phyloP scores from a whole-genome alignment of 495 filamentous ascomycete species.

The Pseudomonodictys pantanalensis region DNA sequence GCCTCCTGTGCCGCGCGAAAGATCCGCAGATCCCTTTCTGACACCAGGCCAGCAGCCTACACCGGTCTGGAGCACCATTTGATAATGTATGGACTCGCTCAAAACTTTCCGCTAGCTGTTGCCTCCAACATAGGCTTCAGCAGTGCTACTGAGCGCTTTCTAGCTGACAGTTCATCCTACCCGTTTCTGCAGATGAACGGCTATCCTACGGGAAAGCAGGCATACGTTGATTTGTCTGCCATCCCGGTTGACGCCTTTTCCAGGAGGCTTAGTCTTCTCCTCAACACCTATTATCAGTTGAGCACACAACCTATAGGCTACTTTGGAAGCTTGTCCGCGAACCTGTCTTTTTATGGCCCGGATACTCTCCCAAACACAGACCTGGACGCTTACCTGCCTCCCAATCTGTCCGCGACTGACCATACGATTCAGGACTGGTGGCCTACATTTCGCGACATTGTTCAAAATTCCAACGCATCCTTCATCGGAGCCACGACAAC shows the following conservation, averaged over 20 bases:
- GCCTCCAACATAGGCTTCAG: neutral
- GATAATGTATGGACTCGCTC: neutral
- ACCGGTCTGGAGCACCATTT: slow-evolving; percentile 21
- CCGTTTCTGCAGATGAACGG: slow-evolving; percentile 7
- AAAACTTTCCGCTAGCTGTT: slow-evolving; percentile 2
- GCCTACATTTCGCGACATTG: neutral
- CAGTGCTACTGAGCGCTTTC: slow-evolving; percentile 22
- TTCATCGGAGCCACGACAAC: slow-evolving; percentile 30
- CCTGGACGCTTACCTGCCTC: slow-evolving; percentile 15
- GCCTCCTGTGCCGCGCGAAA: slow-evolving; percentile 14
- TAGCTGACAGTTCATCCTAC: slow-evolving; percentile 12
- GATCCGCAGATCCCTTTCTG: slow-evolving; percentile 17
- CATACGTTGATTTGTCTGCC: slow-evolving; percentile 6
- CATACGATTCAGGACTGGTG: slow-evolving; percentile 15
- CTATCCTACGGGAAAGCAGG: neutral
- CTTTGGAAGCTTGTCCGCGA: slow-evolving; percentile 9
- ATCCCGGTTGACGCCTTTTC: slow-evolving; percentile 21
- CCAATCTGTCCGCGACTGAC: slow-evolving; percentile 16
- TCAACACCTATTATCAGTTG: slow-evolving; percentile 33
- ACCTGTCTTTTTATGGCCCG: slow-evolving; percentile 31
- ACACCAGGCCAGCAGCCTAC: slow-evolving; percentile 1
- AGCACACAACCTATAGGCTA: slow-evolving; percentile 14
- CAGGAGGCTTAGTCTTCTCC: slow-evolving; percentile 16
- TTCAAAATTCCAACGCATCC: neutral
- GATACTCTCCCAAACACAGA: slow-evolving; percentile 26